A percentile compares a stretch with the other conserved stretches of the same genome.
Conservation (phyloP, 306 rosid genomes). For the Quercus rubra region DNA sequence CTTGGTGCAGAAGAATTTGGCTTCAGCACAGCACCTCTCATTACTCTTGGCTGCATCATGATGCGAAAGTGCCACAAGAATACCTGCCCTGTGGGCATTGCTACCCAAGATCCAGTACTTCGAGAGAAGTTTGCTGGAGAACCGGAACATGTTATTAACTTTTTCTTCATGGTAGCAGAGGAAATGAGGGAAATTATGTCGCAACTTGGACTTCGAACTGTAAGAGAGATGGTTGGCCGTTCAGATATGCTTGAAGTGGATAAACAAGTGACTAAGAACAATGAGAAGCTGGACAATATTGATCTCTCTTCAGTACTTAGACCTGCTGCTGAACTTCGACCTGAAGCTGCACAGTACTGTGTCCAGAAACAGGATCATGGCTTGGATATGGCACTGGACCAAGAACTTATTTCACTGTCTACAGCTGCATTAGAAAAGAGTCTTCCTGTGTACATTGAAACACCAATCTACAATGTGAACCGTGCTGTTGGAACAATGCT, state of each 20-base stretch:
- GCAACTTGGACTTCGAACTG: constrained; percentile 70
- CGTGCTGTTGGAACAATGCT: constrained; percentile 99
- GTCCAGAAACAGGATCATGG: constrained; percentile 94
- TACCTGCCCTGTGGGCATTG: constrained; percentile 97
- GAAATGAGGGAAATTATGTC: constrained; percentile 97
- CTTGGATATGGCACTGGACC: constrained; percentile 89
- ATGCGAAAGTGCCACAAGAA: constrained; percentile 99
- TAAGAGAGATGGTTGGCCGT: constrained; percentile 94
- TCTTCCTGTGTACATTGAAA: constrained; percentile 88
- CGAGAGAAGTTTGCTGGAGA: constrained; percentile 98
- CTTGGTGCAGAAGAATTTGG: constrained; percentile 99
- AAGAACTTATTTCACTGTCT: constrained; percentile 67
- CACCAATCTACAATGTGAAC: constrained; percentile 62
- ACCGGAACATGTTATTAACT: constrained; percentile 96
- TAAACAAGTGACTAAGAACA: constrained; percentile 68
- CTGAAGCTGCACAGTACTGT: constrained; percentile 92
- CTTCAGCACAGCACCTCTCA: constrained; percentile 98
- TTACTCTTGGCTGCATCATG: constrained; percentile 98
- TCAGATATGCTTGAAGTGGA: constrained; percentile 96
- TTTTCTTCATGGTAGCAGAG: constrained; percentile 96
- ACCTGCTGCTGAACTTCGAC: constrained; percentile 94
- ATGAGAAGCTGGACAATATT: constrained; percentile 83
- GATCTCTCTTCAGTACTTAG: constrained; percentile 80
- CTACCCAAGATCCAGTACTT: constrained; percentile 99
- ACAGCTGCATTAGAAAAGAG: constrained; percentile 78